Evolutionary conservation across 371 early-diverging fungal genomes (phyloP).

Genomic region (Nematocida major): DNA sequence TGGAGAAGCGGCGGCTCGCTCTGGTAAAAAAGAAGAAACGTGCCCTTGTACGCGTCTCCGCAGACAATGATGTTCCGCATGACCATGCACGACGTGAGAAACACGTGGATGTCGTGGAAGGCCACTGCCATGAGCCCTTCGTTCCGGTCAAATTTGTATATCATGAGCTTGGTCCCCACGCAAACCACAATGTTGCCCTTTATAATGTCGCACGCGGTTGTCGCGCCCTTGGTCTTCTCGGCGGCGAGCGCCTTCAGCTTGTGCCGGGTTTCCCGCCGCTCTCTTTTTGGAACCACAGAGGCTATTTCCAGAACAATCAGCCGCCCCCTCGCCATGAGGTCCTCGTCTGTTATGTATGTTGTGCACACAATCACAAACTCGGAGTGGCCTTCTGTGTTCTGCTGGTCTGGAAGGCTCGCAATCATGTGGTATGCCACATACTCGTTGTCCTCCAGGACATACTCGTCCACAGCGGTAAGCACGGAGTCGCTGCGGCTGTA

Average conservation of each 20-base stretch:
- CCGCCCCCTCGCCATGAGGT: conserved; percentile 78
- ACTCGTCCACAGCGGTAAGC: conserved; percentile 23
- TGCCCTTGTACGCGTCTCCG: conserved; percentile 80
- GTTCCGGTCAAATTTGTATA: conserved; percentile 78
- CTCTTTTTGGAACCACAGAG: conserved; percentile 87
- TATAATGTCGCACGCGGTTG: conserved; percentile 76
- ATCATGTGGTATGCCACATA: conserved; percentile 72
- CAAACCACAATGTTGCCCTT: conserved; percentile 79
- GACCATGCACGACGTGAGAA: conserved; percentile 72
- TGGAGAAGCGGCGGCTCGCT: conserved; percentile 80
- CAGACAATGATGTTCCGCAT: conserved; percentile 80
- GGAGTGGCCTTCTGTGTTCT: conserved; percentile 75
- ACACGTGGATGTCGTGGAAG: conserved; percentile 84
- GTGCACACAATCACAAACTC: conserved; percentile 81
- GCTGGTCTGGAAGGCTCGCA: conserved; percentile 75
- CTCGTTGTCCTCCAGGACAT: conserved; percentile 68
- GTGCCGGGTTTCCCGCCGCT: conserved; percentile 83
- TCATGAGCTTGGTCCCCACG: conserved; percentile 79
- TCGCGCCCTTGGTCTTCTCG: conserved; percentile 83
- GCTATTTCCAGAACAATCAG: conserved; percentile 83
- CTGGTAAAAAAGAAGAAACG: conserved; percentile 87
- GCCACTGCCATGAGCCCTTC: conserved; percentile 81
- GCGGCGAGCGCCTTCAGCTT: conserved; percentile 74
- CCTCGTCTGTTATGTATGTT: conserved; percentile 78
- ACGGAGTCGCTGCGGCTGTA: neutral